Evolutionary conservation across 148 eudicot species (phyloP), one percentile per base, ranked within the genome.

Genomic region (Chenopodium formosanum): DNA sequence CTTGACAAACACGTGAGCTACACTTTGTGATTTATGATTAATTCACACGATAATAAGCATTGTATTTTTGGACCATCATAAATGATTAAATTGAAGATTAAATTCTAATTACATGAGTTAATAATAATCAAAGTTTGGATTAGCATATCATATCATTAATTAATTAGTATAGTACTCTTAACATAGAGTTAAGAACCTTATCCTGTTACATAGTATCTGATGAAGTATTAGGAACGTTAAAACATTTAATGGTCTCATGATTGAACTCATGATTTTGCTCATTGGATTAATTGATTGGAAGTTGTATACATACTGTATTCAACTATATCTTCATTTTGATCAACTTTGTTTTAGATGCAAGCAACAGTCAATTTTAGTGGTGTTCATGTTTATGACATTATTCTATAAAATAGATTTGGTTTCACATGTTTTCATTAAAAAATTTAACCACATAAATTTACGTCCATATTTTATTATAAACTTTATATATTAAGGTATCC

Each of bases 171-270:
- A 4, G 5, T 56, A 56, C 7, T 16, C 5, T 32, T 31, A 14
- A 69, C 22, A 32, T 1, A 69, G 40, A 14, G 76, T 73, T 73
- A 80, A 74, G 16, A 73, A 27, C 34, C 77, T 80, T 63, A 80
- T 80, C 83, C 78, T 20, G 50, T 81, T 75, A 66, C 63, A 46
- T 3, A 13, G 29, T 29, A 60, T 77, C 80, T 77, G 76, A 27
- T 44, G 72, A 20, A 60, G 58, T 70, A 82, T 67, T 73, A 65
- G 8, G 29, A 74, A 74, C 80, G 80, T 78, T 53, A 47, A 47
- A 70, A 44, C 63, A 27, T 71, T 77, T 25, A 78, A 73, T 80
- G 78, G 22, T 73, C 71, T 73, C 52, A 60, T 76, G 52, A 76
- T 76, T 56, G 27, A 16, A 62, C 16, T 14, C 66, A 31, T 76